Evolutionary conservation across 352 stramenopile species (phyloP).

Genomic region (Phytophthora nicotianae): DNA sequence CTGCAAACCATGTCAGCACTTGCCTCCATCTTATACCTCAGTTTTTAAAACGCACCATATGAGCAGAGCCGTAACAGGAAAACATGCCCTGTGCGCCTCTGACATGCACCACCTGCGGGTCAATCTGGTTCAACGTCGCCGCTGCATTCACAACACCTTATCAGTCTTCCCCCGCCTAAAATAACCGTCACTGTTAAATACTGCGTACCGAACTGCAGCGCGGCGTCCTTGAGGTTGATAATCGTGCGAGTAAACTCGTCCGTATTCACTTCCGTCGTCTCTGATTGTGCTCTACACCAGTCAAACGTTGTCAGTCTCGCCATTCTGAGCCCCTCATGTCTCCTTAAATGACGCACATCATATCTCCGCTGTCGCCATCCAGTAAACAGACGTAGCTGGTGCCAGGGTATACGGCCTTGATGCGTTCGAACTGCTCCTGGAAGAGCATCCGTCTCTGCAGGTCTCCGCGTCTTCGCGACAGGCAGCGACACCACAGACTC

Average conservation of each 20-base stretch:
- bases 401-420: slow-evolving; percentile 73
- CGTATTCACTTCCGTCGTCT: slow-evolving; percentile 65
- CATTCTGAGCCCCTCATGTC: neutral
- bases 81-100: slow-evolving; percentile 86
- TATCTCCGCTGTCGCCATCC: slow-evolving; percentile 73
- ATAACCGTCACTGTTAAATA: neutral
- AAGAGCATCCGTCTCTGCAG: slow-evolving; percentile 57
- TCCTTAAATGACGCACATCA: slow-evolving; percentile 63
- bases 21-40: neutral
- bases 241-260: slow-evolving; percentile 83
- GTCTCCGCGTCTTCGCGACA: slow-evolving; percentile 69
- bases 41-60: slow-evolving; percentile 54
- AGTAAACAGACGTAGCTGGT: slow-evolving; percentile 85
- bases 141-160: slow-evolving; percentile 36
- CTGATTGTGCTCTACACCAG: slow-evolving; percentile 61
- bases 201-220: slow-evolving; percentile 77
- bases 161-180: neutral
- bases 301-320: neutral
- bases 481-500: slow-evolving; percentile 73
- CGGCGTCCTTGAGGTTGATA: slow-evolving; percentile 78
- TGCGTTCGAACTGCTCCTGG: slow-evolving; percentile 79
- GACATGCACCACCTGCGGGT: slow-evolving; percentile 85
- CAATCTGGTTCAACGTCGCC: slow-evolving; percentile 80
- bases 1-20: slow-evolving; percentile 25
- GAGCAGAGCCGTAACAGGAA: slow-evolving; percentile 79